Base-by-base conservation (phyloP, 148 eudicot species). In the Amaranthus cruentus region DNA sequence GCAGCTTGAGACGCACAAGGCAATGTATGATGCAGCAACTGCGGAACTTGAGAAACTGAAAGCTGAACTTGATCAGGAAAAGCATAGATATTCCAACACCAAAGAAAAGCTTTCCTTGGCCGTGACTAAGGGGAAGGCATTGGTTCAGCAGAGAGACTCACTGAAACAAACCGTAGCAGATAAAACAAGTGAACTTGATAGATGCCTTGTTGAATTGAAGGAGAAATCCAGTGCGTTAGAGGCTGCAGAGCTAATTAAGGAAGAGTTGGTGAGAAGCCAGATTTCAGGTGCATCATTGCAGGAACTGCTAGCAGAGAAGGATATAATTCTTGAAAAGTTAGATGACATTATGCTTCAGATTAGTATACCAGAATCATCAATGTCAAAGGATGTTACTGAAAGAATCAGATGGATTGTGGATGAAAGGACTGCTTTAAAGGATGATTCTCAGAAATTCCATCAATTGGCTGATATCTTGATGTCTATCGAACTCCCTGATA, bases 21-120 rank as follows among this genome's bases (percentile, higher is more conserved):
- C 77, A 70, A 54, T 63, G 38, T 68, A 81, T 12, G 87, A 87
- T 73, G 58, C 79, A 58, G 78, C 81, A 48, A 85, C 82, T 84
- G 83, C 78, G 59, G 96, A 91, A 78, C 79, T 87, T 53, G 86
- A 83, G 77, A 88, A 83, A 70, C 74, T 86, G 44, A 84, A 80
- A 82, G 86, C 85, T 61, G 97, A 95, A 85, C 85, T 90, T 64
- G 97, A 95, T 71, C 96, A 95, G 73, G 99, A 95, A 83, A 95
- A 77, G 82, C 81, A 75, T 44, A 86, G 85, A 64, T 91, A 77
- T 77, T 72, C 86, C 62, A 95, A 90, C 77, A 90, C 96, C 47
- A 95, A 95, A 77, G 97, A 95, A 87, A 95, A 95, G 82, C 96
- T 95, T 75, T 85, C 96, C 77, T 43, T 95, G 83, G 99, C 99